These are phyloP conservation scores for Irpex sp. DNA, from an alignment of 1,284 basidiomycete genomes.

Conservation along the genomic window DNA sequence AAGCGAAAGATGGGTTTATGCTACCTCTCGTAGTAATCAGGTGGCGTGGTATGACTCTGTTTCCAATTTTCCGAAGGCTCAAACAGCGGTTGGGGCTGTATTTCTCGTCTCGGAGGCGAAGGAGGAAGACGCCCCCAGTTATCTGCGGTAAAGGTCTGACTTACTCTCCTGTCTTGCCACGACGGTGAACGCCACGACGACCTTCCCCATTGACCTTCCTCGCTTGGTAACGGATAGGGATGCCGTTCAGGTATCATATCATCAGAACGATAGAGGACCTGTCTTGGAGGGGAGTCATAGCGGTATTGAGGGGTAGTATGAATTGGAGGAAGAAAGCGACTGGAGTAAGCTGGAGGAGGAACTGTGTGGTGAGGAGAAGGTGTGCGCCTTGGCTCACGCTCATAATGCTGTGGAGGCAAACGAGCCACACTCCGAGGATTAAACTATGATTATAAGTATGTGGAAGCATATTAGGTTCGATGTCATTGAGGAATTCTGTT, in stretches of 20 bases:
- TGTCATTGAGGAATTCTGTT: not conserved
- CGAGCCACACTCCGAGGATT: not conserved
- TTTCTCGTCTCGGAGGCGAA: conserved; percentile 32
- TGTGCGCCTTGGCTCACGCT: conserved; percentile 7
- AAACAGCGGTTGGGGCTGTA: conserved; percentile 53
- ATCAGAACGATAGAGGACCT: conserved; percentile 36
- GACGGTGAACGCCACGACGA: conserved; percentile 21
- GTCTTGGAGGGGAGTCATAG: conserved; percentile 30
- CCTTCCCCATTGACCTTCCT: conserved; percentile 30
- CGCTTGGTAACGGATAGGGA: conserved; percentile 27
- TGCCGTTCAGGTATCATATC: conserved; percentile 47
- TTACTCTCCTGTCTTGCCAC: conserved; percentile 28
- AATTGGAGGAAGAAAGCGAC: conserved; percentile 45
- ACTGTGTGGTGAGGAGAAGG: conserved; percentile 37
- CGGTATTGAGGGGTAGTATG: conserved; percentile 36
- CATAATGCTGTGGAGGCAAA: not conserved
- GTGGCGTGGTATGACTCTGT: conserved; percentile 40
- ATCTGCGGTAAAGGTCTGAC: conserved; percentile 22
- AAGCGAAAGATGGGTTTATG: not conserved
- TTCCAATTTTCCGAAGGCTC: conserved; percentile 73
- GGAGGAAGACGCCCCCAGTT: conserved; percentile 11
- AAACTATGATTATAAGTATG: not conserved
- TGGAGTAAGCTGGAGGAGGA: conserved; percentile 34
- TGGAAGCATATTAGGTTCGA: not conserved
- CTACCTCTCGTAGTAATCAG: conserved; percentile 16